phyloP scores from a whole-genome alignment of 2,329 filamentous ascomycete genomes.

The Colletotrichum sp. region DNA sequence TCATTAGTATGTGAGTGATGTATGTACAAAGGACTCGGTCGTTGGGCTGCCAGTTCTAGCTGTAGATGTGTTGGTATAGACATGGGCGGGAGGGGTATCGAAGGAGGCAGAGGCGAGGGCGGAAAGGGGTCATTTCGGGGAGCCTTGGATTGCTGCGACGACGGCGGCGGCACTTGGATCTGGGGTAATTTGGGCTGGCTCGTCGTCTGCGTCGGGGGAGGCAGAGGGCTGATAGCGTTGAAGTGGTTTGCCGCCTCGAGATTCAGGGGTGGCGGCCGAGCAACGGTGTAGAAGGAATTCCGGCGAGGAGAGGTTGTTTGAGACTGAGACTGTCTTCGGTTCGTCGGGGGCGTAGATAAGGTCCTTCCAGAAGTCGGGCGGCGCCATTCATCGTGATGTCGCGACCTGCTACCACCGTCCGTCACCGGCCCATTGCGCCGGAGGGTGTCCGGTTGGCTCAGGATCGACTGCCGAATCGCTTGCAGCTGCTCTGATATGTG shows the following conservation, averaged over 20 bases:
- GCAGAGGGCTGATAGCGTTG: neutral
- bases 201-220: neutral
- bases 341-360: slow-evolving; percentile 58
- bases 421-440: slow-evolving; percentile 28
- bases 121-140: slow-evolving; percentile 33
- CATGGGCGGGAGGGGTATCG: slow-evolving; percentile 69
- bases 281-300: slow-evolving; percentile 54
- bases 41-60: slow-evolving; percentile 65
- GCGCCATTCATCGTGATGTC: slow-evolving; percentile 34
- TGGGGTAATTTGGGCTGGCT: slow-evolving; percentile 15
- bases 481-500: slow-evolving; percentile 37
- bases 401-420: slow-evolving; percentile 26
- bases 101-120: slow-evolving; percentile 55
- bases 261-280: slow-evolving; percentile 49
- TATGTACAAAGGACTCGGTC: slow-evolving; percentile 70
- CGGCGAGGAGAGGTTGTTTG: slow-evolving; percentile 44
- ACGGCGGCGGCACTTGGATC: slow-evolving; percentile 39
- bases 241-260: slow-evolving; percentile 33
- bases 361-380: slow-evolving; percentile 44
- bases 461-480: slow-evolving; percentile 30
- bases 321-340: slow-evolving; percentile 38
- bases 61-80: slow-evolving; percentile 70
- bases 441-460: slow-evolving; percentile 29
- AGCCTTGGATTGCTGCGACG: slow-evolving; percentile 34
- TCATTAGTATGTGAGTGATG: slow-evolving; percentile 62